Percentiles rank a stretch among this genome's conserved stretches.
phyloP scores from a whole-genome alignment of 345 rosid species.

The Firmiana major region DNA sequence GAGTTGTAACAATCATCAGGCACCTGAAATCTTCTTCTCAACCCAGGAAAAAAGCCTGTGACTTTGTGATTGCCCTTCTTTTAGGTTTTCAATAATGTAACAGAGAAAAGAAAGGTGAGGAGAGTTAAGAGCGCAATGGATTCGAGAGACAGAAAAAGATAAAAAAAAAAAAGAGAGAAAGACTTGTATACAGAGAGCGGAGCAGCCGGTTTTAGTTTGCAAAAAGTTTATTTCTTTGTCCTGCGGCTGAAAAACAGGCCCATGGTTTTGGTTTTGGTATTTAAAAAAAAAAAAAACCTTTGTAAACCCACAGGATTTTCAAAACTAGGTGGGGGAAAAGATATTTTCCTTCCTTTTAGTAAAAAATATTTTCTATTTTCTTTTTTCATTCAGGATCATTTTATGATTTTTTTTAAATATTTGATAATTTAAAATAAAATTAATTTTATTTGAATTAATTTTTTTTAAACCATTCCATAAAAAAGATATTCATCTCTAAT shows the following conservation, averaged over 20 bases:
- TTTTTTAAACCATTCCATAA: no score
- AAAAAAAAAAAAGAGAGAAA: not conserved
- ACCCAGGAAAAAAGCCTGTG: not conserved
- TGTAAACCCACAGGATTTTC: constrained; percentile 25
- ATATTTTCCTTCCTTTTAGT: no score
- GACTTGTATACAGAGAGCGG: constrained; percentile 25
- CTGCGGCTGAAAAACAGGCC: constrained; percentile 41
- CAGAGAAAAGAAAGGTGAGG: not conserved
- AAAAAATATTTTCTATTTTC: no score
- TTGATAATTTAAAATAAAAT: no score
- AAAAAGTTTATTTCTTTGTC: constrained; percentile 12
- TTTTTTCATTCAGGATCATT: no score
- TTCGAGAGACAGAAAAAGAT: constrained; percentile 7
- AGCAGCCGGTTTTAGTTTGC: constrained; percentile 53
- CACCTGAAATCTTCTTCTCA: not conserved
- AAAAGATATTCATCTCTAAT: no score
- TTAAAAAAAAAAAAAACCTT: not conserved
- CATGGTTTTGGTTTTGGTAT: constrained; percentile 42
- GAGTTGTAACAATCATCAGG: constrained; percentile 19
- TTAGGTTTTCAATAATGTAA: not conserved
- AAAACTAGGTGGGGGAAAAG: constrained; percentile 6
- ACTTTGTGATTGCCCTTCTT: not conserved
- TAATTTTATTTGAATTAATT: no score
- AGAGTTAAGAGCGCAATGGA: not conserved
- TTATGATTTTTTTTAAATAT: no score